Evolutionary conservation across 345 rosid genomes (phyloP).

Genomic region (Erodium maritimum): DNA sequence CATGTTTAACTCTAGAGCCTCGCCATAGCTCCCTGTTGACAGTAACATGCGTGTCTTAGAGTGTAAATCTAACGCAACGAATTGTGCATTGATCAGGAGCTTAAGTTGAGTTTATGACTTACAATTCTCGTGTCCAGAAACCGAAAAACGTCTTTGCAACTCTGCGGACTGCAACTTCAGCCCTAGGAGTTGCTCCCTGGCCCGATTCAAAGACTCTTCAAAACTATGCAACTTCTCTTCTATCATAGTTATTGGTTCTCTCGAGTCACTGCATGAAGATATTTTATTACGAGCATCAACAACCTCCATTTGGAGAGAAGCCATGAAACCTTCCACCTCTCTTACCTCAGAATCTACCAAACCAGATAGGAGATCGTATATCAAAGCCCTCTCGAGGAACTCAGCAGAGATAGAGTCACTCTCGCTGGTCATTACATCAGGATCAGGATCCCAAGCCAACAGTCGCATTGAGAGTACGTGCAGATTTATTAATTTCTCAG

Average conservation of each 20-base stretch:
- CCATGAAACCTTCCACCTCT: conserved; percentile 61
- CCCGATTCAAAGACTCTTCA: conserved; percentile 50
- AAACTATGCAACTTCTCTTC: conserved; percentile 50
- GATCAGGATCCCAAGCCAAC: conserved; percentile 51
- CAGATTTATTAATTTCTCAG: conserved; percentile 56
- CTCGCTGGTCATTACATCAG: conserved; percentile 29
- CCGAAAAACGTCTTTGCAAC: conserved; percentile 42
- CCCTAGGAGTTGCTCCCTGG: conserved; percentile 46
- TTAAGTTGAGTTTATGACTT: conserved; percentile 15
- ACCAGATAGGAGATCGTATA: conserved; percentile 55
- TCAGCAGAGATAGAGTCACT: conserved; percentile 25
- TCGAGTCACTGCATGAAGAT: conserved; percentile 45
- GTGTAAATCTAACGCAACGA: not conserved
- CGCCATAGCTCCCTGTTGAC: conserved; percentile 38
- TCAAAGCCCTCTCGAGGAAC: conserved; percentile 57
- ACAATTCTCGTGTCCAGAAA: conserved; percentile 47
- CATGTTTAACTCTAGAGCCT: conserved; percentile 19
- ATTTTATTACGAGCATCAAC: conserved; percentile 48
- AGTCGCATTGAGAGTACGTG: conserved; percentile 69
- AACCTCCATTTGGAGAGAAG: conserved; percentile 45
- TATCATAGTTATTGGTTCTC: conserved; percentile 18
- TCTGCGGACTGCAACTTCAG: conserved; percentile 57
- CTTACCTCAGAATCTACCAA: conserved; percentile 71
- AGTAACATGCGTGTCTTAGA: not conserved
- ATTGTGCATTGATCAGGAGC: not conserved